Conservation (phyloP, 805 yeast genomes). For the Suhomyces sp. region DNA sequence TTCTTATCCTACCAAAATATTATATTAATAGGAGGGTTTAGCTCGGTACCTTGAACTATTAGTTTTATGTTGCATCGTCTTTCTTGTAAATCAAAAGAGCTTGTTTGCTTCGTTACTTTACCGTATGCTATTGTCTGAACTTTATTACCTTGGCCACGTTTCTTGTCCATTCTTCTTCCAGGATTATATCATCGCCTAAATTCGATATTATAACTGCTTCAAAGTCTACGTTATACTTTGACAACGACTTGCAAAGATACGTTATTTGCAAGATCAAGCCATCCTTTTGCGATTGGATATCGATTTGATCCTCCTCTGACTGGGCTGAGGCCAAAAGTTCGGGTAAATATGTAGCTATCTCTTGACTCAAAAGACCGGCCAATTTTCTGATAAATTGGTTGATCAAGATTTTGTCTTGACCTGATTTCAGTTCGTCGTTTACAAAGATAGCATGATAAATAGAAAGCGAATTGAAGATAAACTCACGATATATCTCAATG, state of each 20-base stretch:
- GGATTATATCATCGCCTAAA: constrained; percentile 18
- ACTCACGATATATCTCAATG: constrained; percentile 83
- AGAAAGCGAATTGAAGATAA: constrained; percentile 68
- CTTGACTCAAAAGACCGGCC: constrained; percentile 22
- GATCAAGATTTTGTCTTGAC: constrained; percentile 23
- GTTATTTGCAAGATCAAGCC: constrained; percentile 78
- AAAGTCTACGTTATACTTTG: constrained; percentile 68
- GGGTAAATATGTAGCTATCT: constrained; percentile 23
- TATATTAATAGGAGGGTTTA: too few species aligned
- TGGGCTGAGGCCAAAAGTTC: constrained; percentile 9
- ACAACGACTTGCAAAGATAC: constrained; percentile 84
- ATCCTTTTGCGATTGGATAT: constrained; percentile 45
- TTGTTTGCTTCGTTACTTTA: too few species aligned
- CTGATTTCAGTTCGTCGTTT: constrained; percentile 14
- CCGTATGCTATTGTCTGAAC: constrained; percentile 13
- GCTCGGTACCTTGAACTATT: too few species aligned
- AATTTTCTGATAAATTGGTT: constrained; percentile 31
- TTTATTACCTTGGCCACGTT: constrained; percentile 36
- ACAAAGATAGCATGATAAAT: constrained; percentile 61
- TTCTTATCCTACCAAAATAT: too few species aligned
- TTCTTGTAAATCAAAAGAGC: too few species aligned
- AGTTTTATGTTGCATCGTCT: too few species aligned
- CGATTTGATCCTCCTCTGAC: constrained; percentile 26
- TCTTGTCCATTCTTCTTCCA: constrained; percentile 34
- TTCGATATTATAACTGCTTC: constrained; percentile 47